Base-by-base conservation (phyloP, 441 rosid species). In the Croton laevigatus region DNA sequence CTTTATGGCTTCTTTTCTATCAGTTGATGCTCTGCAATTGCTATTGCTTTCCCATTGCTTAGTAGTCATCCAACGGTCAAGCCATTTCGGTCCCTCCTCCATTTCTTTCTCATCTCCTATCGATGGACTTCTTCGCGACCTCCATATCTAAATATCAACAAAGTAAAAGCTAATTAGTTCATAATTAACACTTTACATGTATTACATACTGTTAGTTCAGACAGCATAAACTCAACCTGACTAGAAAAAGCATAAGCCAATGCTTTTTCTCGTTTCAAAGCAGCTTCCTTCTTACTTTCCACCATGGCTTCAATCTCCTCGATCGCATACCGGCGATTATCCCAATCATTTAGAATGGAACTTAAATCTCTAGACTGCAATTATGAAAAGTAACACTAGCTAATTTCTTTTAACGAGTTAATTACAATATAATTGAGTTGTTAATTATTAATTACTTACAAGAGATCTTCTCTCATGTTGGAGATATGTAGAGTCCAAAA, bases 181-280 rank as follows among this genome's bases (percentile, higher is more conserved):
- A 53, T n/a, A 3, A 49, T 16, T n/a, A 16, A 49, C 6, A 14
- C 3, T 13, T 49, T 16, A 27, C 32, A 27, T 27, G 32, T 27
- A 27, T 27, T 2, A 12, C 3, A 17, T 14, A 49, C 17, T 1
- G n/a, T 2, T n/a, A 14, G 53, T 19, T 1, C 6, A 49, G 2
- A 49, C 0, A 19, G n/a, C 53, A 48, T 4, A 17, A 14, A 6
- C 2, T 49, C 17, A 49, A 84, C 87, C 87, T 83, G 84, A 71
- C 68, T 83, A 66, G 96, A 87, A 75, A 91, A 88, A 38, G 96
- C 90, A 37, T 84, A 83, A 42, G 97, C 87, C 19, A 88, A 75
- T n/a, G 84, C 83, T 69, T 81, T 89, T 76, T 91, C 94, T n/a
- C 88, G 90, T 76, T 88, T 87, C 81, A 86, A 76, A 32, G 85